These are phyloP conservation scores for Ormosia semicastrata DNA, from an alignment of 306 rosid genomes.

Conservation along the genomic window DNA sequence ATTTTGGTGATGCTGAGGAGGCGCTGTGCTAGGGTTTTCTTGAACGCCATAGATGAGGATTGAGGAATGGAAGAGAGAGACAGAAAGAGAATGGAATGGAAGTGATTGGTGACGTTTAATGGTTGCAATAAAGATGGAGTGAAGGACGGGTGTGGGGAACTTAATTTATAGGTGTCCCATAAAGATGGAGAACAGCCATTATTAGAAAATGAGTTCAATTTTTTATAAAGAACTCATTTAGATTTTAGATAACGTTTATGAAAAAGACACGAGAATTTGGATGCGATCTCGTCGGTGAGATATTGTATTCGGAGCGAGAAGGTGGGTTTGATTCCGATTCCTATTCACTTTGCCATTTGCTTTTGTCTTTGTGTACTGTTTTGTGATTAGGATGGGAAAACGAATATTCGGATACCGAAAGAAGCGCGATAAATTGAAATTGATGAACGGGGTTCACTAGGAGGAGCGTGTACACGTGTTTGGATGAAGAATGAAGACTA, in stretches of 20 bases:
- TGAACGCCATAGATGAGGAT: slow-evolving; percentile 59
- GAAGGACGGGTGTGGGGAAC: neutral
- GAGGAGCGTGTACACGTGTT: slow-evolving; percentile 46
- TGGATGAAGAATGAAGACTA: slow-evolving; percentile 14
- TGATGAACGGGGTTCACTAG: neutral
- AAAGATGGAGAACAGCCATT: slow-evolving; percentile 15
- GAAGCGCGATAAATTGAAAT: slow-evolving; percentile 23
- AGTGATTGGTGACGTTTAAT: neutral
- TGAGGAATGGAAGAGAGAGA: neutral
- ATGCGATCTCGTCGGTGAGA: neutral
- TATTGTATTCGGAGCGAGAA: neutral
- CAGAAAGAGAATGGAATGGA: neutral
- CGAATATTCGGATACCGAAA: neutral
- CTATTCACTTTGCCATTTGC: too few relatives aligned
- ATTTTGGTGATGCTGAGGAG: slow-evolving; percentile 53
- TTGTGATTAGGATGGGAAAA: neutral
- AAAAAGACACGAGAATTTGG: slow-evolving; percentile 12
- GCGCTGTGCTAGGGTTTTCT: slow-evolving; percentile 66
- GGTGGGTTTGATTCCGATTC: neutral
- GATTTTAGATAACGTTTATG: neutral
- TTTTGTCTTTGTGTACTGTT: neutral
- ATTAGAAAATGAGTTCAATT: neutral
- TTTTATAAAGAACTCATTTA: neutral
- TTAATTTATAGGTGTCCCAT: slow-evolving; percentile 54
- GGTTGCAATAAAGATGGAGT: neutral